Base-by-base conservation (phyloP, 2,329 filamentous ascomycete genomes). In the Eutypella sp. region DNA sequence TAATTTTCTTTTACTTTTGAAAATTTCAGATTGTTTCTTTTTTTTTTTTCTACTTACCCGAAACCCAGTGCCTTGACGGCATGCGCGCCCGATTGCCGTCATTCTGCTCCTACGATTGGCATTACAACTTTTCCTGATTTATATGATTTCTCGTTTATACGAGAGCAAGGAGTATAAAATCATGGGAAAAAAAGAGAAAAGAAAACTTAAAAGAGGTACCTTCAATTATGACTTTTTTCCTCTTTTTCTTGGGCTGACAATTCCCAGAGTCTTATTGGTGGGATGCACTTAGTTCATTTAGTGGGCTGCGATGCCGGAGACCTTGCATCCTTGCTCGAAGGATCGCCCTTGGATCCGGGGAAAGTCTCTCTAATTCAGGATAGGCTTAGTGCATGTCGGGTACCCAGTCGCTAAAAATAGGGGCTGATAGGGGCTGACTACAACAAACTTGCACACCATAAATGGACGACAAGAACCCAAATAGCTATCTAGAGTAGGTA, bases 111-210 rank as follows among this genome's bases (percentile, higher is more conserved):
- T 48, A 54, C 55, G 47, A 54, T 55, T 59, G 48, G 67, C 36
- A 62, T 74, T 71, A 31, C 66, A 68, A 19, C 64, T 38, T 15
- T 19, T 36, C 19, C 33, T 36, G 15, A 16, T 22, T n/a, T 6
- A 3, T 1, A n/a, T 15, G 34, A 29, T 7, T 8, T 29, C 25
- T 29, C 4, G n/a, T 37, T n/a, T n/a, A n/a, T 16, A 11, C 11
- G 18, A 16, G 34, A 19, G 2, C 13, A 11, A 11, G 10, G 25
- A 29, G 13, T 29, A 7, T 7, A 29, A 29, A 13, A 13, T 7
- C 25, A 29, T 13, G 7, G 25, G 25, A 29, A 13, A 13, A 13
- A 15, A 11, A 33, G 11, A 15, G 16, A 33, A 13, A 29, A 29
- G 7, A 29, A 29, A 29, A 15, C 10, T 20, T 39, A 10, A 15